Base-by-base conservation (phyloP, 129 eudicot species). In the Sambucus nigra region DNA sequence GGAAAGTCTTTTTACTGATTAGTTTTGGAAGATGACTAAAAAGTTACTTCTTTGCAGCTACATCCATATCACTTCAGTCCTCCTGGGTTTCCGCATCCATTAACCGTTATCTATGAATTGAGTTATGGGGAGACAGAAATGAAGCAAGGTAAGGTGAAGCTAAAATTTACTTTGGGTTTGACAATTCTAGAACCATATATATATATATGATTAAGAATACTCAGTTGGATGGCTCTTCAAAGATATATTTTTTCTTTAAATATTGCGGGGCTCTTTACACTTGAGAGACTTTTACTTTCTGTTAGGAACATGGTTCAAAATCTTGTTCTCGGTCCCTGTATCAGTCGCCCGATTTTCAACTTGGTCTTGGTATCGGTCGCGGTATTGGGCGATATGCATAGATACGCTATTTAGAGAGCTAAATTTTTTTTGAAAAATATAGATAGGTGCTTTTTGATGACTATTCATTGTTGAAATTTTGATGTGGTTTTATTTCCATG, bases 111-210 rank as follows among this genome's bases (percentile, higher is more conserved):
- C 40, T 92, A 92, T 69, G 99, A 86, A 53, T 68, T 76, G 44
- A 67, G 70, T 59, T 92, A 92, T 60, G 96, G 99, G 32, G 99
- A 92, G 79, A 82, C 82, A 22, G 99, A 92, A 68, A 61, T 80
- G 71, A 86, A 86, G 75, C 99, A 92, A 86, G 99, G 96, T 92
- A 67, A 31, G 29, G 33, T 25, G 42, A 41, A 2, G 55, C 4
- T 25, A 49, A 46, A 59, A 13, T 47, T 72, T 39, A 24, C 27
- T 15, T 46, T 25, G n/a, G 19, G 40, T 17, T 27, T 27, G 22
- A 15, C 27, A 12, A 17, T 53, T 29, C 48, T 28, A 10, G 14
- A 20, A 53, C 22, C 49, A 53, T 32, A 25, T 41, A 47, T 29
- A 15, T 31, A n/a, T 25, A 25, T 28, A 61, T 45, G 10, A 31